Conservation (phyloP, 768 basidiomycete genomes). For the Leccinum variicolor region DNA sequence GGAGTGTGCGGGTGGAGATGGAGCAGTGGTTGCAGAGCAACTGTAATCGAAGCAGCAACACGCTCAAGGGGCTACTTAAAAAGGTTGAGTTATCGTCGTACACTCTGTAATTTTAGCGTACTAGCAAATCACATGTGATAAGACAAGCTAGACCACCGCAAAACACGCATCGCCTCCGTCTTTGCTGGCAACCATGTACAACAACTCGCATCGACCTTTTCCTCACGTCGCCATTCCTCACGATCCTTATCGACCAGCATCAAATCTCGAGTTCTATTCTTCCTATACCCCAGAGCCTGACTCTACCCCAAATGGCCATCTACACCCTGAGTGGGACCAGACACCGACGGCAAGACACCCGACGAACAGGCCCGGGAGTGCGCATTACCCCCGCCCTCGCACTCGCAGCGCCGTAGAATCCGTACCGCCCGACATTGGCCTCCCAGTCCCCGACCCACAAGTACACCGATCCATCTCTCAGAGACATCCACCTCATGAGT, state of each 20-base stretch:
- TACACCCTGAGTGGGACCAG: constrained; percentile 34
- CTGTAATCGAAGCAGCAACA: constrained; percentile 80
- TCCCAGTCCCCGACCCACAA: constrained; percentile 48
- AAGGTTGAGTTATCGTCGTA: constrained; percentile 65
- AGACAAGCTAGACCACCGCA: not conserved
- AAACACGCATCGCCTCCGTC: not conserved
- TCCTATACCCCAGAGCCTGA: constrained; percentile 31
- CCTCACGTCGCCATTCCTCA: constrained; percentile 39
- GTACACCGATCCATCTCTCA: constrained; percentile 46
- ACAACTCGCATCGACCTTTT: constrained; percentile 27
- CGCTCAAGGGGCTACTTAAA: constrained; percentile 77
- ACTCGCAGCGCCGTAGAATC: constrained; percentile 37
- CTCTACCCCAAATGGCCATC: constrained; percentile 20
- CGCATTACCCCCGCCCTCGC: constrained; percentile 32
- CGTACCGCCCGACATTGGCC: constrained; percentile 31
- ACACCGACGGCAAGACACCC: constrained; percentile 26
- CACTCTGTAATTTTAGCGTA: constrained; percentile 13
- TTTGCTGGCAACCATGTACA: constrained; percentile 18
- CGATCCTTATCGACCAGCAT: constrained; percentile 32
- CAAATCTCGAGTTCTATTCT: constrained; percentile 26
- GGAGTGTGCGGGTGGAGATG: constrained; percentile 69
- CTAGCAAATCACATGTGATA: constrained; percentile 20
- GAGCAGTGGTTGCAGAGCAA: constrained; percentile 84
- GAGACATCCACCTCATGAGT: constrained; percentile 25
- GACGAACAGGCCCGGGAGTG: constrained; percentile 15